Evolutionary conservation across 371 early-diverging fungal genomes (phyloP).

Genomic region (Apophysomyces ossiformis): DNA sequence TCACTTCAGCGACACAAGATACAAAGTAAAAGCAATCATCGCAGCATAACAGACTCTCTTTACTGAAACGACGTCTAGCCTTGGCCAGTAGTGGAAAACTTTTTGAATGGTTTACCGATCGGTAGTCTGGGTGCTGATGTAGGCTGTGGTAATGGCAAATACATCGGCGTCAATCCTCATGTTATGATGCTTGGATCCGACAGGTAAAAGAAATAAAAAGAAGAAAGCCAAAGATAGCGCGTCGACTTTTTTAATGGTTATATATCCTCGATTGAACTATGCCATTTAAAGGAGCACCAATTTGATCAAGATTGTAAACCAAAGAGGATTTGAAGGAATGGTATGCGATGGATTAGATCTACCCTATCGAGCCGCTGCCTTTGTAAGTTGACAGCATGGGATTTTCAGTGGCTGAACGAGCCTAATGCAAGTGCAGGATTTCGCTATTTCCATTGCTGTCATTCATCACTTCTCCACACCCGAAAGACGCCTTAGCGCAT

Average conservation of each 20-base stretch:
- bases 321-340: slow-evolving; percentile 84
- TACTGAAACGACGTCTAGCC: slow-evolving; percentile 54
- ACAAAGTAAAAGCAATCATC: slow-evolving; percentile 67
- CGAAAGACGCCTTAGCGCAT: slow-evolving; percentile 76
- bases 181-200: slow-evolving; percentile 86
- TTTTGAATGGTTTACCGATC: slow-evolving; percentile 59
- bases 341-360: slow-evolving; percentile 83
- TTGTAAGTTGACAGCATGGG: slow-evolving; percentile 56
- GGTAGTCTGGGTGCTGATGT: slow-evolving; percentile 92
- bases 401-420: neutral
- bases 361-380: slow-evolving; percentile 73
- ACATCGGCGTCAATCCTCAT: slow-evolving; percentile 83
- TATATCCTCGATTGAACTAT: too few species aligned
- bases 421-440: slow-evolving; percentile 67
- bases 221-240: neutral
- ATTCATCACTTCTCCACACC: slow-evolving; percentile 93
- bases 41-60: neutral
- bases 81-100: slow-evolving; percentile 96
- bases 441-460: slow-evolving; percentile 91
- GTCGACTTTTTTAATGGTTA: neutral
- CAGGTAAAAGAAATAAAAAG: slow-evolving; percentile 51
- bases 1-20: slow-evolving; percentile 95
- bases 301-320: slow-evolving; percentile 75
- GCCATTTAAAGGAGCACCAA: slow-evolving; percentile 65
- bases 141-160: slow-evolving; percentile 98